Evolutionary conservation across 1,284 basidiomycete species (phyloP), one percentile per base, ranked within the genome.

Genomic region (Cutaneotrichosporon sp.): DNA sequence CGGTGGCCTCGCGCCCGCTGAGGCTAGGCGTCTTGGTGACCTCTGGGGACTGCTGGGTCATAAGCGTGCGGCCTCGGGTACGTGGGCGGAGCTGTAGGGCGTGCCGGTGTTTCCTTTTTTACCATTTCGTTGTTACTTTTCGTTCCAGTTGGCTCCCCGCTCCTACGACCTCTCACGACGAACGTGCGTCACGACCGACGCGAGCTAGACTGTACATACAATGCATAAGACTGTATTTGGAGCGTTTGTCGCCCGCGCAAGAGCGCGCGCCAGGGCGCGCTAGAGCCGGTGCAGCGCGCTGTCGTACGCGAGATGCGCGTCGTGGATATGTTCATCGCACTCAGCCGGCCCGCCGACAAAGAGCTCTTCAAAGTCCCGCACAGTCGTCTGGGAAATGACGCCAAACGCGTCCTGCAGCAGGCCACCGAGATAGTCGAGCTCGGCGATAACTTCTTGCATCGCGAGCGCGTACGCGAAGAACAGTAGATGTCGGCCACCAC

Each of bases 391-490:
- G 82, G 66, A 90, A 20, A 76, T 74, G 13, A 91, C 88, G 13
- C 91, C 91, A 73, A 93, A 94, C 10, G 88, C 85, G 48, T 85
- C 83, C 68, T 96, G 92, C 52, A 91, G 77, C 17, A 83, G 85
- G 33, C 71, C 74, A 0, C 91, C 91, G 2, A 94, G 77, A 49
- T 77, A 80, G 46, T 93, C 88, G 17, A 96, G 80, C 66, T 94
- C 90, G 53, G 83, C 80, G 17, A 90, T 92, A 30, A 96, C 87
- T 8, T 90, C 89, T 69, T 77, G 77, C 90, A 96, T 94, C 50
- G 88, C 88, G 49, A 94, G 77, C 0, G 89, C 90, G 67, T 97
- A 97, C 1, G 90, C 90, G 66, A 96, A 94, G 76, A 89, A 97
- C 18, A 97, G 79, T 8, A 97, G 77, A 64, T 93, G 89, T 35